Percentiles rank a stretch among this genome's conserved stretches.
Conservation (phyloP, 1,139 yeast species). For the Hansenula sp. region DNA sequence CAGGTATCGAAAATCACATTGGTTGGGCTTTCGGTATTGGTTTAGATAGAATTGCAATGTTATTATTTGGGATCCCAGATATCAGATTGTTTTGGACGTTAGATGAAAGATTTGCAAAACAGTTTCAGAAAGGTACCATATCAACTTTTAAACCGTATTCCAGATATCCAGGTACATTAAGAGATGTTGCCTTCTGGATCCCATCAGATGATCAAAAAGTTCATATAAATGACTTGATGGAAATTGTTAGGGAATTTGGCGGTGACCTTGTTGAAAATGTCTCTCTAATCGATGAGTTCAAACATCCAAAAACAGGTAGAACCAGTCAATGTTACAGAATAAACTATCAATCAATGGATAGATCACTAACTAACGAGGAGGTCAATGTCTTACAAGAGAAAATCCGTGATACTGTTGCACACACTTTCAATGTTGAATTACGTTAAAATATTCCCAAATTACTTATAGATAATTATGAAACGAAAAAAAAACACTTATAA, state of each 20-base stretch:
- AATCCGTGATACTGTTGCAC: conserved; percentile 53
- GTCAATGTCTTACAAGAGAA: conserved; percentile 65
- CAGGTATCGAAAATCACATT: conserved; percentile 63
- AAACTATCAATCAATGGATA: conserved; percentile 93
- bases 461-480: not conserved
- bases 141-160: conserved; percentile 83
- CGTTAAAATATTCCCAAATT: conserved; percentile 12
- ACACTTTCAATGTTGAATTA: conserved; percentile 55
- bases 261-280: conserved; percentile 92
- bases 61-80: conserved; percentile 91
- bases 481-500: too few species aligned
- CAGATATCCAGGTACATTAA: conserved; percentile 78
- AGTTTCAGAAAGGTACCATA: conserved; percentile 64
- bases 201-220: conserved; percentile 35
- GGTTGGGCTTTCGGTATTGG: conserved; percentile 99
- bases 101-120: conserved; percentile 74
- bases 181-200: conserved; percentile 94
- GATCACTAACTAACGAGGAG: conserved; percentile 80
- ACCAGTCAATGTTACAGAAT: conserved; percentile 85
- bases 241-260: conserved; percentile 77
- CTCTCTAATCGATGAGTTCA: conserved; percentile 71
- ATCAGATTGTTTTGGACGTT: conserved; percentile 89
- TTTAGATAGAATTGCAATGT: conserved; percentile 92
- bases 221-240: conserved; percentile 93
- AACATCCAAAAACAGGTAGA: conserved; percentile 76